Conservation (phyloP, 441 rosid genomes). For the Adansonia gregorii region DNA sequence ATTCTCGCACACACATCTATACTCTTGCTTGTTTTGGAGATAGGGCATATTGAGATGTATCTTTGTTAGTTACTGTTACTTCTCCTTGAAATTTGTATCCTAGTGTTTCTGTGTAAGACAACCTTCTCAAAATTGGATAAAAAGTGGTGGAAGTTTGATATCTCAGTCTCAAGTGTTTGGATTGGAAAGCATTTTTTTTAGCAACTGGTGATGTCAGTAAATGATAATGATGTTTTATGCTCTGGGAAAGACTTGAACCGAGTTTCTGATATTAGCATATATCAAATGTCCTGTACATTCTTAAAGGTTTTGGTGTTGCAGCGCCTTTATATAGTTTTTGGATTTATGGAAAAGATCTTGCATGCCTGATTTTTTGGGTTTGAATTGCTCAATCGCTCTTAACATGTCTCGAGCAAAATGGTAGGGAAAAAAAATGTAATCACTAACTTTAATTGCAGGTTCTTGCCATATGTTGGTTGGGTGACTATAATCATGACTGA, state of each 20-base stretch:
- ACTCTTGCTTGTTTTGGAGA: not conserved
- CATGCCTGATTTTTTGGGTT: not conserved
- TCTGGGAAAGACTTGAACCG: not conserved
- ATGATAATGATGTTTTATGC: not conserved
- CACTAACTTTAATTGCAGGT: slow-evolving; percentile 45
- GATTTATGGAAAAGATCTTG: slow-evolving; percentile 3
- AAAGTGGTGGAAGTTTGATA: not conserved
- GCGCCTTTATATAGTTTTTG: not conserved
- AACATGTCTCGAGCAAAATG: not conserved
- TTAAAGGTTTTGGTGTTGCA: not conserved
- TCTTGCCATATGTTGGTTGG: slow-evolving; percentile 95
- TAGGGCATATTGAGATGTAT: not conserved
- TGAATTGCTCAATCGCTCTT: not conserved
- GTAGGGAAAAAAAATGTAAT: not conserved
- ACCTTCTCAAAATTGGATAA: not conserved
- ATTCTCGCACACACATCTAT: not conserved
- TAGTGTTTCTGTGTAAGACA: not conserved
- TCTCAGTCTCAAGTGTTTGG: not conserved
- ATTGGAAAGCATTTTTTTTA: slow-evolving; percentile 13
- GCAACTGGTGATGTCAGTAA: not conserved
- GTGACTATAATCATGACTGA: slow-evolving; percentile 92
- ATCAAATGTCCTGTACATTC: not conserved
- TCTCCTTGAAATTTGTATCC: not conserved
- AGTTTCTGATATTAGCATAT: not conserved
- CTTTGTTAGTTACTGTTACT: not conserved